A percentile compares a stretch with the other conserved stretches of the same genome.
These are phyloP conservation scores for Plicaturopsis crispa DNA, from an alignment of 768 basidiomycete species.

Conservation along the genomic window DNA sequence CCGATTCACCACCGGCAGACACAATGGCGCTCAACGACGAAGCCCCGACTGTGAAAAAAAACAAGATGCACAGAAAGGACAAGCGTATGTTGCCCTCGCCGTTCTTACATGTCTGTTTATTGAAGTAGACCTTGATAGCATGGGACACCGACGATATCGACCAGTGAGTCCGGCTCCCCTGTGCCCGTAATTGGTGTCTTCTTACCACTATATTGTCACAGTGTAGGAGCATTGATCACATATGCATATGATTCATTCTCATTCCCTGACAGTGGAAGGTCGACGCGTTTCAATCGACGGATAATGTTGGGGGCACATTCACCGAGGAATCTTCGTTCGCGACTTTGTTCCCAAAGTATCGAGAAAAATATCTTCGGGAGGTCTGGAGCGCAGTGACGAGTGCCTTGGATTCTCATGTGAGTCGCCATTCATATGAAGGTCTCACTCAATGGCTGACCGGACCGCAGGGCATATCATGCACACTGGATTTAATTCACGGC, in stretches of 20 bases:
- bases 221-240: neutral
- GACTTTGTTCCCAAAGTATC: conserved; percentile 96
- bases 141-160: conserved; percentile 99
- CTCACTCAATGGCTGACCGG: neutral
- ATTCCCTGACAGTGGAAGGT: conserved; percentile 68
- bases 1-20: too few species aligned
- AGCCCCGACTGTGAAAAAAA: conserved; percentile 56
- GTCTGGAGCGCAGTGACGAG: conserved; percentile 89
- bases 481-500: conserved; percentile 91
- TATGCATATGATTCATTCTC: neutral
- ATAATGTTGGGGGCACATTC: conserved; percentile 81
- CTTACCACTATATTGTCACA: neutral
- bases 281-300: conserved; percentile 62
- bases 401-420: conserved; percentile 74
- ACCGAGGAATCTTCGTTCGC: conserved; percentile 97
- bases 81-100: conserved; percentile 61
- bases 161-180: conserved; percentile 59
- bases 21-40: conserved; percentile 30
- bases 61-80: conserved; percentile 87
- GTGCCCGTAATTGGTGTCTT: neutral
- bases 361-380: conserved; percentile 93
- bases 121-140: conserved; percentile 40
- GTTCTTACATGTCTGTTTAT: conserved; percentile 1
- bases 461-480: conserved; percentile 76
- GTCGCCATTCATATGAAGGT: neutral